Evolutionary conservation across 2,329 filamentous ascomycete genomes (phyloP), one percentile per base, ranked within the genome.

Genomic region (Colletotrichum lini): DNA sequence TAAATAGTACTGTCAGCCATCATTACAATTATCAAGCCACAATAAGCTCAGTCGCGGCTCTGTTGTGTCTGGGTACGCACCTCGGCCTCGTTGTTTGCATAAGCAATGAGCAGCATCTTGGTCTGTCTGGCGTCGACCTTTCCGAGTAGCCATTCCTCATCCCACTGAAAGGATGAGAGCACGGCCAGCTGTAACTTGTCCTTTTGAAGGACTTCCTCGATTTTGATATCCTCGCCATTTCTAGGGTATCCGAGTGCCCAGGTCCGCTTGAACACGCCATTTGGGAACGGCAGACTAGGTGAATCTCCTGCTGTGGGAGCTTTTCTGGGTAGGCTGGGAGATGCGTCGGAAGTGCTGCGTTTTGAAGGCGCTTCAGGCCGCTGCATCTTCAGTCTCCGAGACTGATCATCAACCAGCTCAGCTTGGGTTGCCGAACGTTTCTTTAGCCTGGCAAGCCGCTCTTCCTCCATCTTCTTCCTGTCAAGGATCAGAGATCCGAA

Each of bases 161-260:
- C 92, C 91, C 94, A 96, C 78, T 96, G 90, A 75, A 93, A 98
- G 0, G 96, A 94, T 75, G 95, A 97, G 6, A 98, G 83, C 0
- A 98, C 88, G 1, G 94, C 95, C 49, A 94, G 88, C 61, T 93
- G 85, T 10, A 98, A 84, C 15, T 91, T 87, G 2, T 89, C 82
- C 72, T 90, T 91, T 79, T 97, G 93, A 1, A 98, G 81, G 0
- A 98, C 89, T 79, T 98, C 95, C 76, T 97, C 94, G 50, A 98
- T 91, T 72, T 91, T 96, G 78, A 98, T 94, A 73, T 97, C 94
- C 72, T 95, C 88, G 5, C 84, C 84, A 0, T 80, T 84, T 45
- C 93, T 86, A 2, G 87, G 83, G 73, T 88, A 89, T 3, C 92
- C 91, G 45, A 84, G 84, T 0, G 89, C 90, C 90, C 93, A 96